A percentile compares a stretch with the other conserved stretches of the same genome.
phyloP scores from a whole-genome alignment of 2,329 filamentous ascomycete species.

The Diaporthe sp. region DNA sequence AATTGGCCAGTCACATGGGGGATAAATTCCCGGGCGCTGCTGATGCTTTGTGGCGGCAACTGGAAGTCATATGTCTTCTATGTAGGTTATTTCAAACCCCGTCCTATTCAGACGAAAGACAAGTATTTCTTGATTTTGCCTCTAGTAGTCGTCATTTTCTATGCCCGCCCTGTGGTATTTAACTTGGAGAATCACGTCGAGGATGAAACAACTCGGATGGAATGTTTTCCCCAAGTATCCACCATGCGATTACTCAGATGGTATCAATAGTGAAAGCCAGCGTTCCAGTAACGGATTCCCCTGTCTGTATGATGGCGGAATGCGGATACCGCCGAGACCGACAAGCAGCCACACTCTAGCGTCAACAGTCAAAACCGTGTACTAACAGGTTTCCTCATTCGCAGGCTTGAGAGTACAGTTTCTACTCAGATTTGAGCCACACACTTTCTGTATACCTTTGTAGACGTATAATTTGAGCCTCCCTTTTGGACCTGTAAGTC shows the following conservation, averaged over 20 bases:
- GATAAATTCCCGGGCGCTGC: too few species aligned
- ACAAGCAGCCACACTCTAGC: neutral
- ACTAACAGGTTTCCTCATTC: neutral
- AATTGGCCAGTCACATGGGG: neutral
- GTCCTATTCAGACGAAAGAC: neutral
- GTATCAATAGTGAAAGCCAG: neutral
- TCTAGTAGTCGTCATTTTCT: neutral
- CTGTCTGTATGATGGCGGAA: neutral
- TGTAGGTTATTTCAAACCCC: neutral
- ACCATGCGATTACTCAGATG: too few species aligned
- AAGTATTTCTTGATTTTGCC: neutral
- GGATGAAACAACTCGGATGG: neutral
- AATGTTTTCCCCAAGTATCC: neutral
- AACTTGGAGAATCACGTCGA: neutral
- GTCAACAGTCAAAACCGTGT: neutral
- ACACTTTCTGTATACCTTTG: neutral
- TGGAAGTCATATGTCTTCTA: neutral
- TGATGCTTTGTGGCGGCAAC: neutral
- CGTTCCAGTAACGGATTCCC: neutral
- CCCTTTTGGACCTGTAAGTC: too few species aligned
- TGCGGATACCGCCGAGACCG: neutral
- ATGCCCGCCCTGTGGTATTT: neutral
- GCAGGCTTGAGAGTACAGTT: neutral
- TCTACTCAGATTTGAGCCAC: neutral
- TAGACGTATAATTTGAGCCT: neutral